These are phyloP conservation scores for Globisporangium abappressorium DNA, from an alignment of 352 stramenopile species.

Conservation along the genomic window DNA sequence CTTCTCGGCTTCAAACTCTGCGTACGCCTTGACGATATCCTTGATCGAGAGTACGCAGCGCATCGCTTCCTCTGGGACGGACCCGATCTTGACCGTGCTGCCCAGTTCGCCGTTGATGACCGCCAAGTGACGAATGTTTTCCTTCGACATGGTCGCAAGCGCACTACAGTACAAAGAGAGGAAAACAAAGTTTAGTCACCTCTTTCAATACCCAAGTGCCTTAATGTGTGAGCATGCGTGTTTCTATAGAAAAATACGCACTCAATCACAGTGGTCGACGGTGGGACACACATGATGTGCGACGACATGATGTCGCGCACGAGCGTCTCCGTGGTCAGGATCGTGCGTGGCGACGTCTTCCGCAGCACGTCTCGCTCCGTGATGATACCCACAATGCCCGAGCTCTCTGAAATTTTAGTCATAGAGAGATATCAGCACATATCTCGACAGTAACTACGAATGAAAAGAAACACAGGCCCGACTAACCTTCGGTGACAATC, in stretches of 20 bases:
- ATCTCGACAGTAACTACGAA: background rate
- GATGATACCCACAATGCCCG: slow-evolving; percentile 78
- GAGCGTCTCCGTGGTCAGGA: slow-evolving; percentile 42
- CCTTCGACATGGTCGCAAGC: slow-evolving; percentile 83
- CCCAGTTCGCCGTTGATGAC: slow-evolving; percentile 78
- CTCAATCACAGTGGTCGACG: slow-evolving; percentile 79
- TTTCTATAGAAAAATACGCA: slow-evolving; percentile 25
- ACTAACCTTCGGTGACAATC: slow-evolving; percentile 63
- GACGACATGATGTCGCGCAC: slow-evolving; percentile 84
- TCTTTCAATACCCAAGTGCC: background rate
- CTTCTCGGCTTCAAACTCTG: slow-evolving; percentile 63
- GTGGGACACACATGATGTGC: slow-evolving; percentile 85
- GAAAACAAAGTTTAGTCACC: background rate
- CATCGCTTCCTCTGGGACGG: slow-evolving; percentile 80
- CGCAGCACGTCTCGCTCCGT: slow-evolving; percentile 81
- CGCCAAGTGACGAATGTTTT: slow-evolving; percentile 81
- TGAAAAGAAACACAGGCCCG: background rate
- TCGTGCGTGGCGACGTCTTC: slow-evolving; percentile 59
- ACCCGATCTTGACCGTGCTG: slow-evolving; percentile 68
- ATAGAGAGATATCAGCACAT: background rate
- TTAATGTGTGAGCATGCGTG: background rate
- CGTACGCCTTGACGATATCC: slow-evolving; percentile 78
- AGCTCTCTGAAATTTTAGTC: slow-evolving; percentile 26
- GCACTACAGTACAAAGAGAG: slow-evolving; percentile 40
- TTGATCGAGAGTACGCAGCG: slow-evolving; percentile 84